phyloP scores from a whole-genome alignment of 2,329 filamentous ascomycete species.

The Pseudofabraea citricarpa region DNA sequence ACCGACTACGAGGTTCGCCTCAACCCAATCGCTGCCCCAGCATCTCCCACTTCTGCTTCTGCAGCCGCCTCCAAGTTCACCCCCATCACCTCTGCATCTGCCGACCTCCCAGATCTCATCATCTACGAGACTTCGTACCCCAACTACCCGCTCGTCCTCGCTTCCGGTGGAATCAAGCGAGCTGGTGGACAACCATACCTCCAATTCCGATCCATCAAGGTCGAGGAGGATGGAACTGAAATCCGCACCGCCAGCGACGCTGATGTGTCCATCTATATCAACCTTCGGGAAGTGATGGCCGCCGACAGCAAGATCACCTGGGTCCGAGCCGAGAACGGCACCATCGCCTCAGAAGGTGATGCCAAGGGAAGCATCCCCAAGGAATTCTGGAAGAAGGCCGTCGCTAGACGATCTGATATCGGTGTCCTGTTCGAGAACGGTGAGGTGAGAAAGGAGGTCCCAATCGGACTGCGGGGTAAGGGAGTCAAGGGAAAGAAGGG shows the following conservation, averaged over 20 bases:
- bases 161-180: slow-evolving; percentile 34
- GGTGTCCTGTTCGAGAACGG: slow-evolving; percentile 39
- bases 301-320: slow-evolving; percentile 30
- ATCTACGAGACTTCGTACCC: slow-evolving; percentile 41
- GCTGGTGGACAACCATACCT: slow-evolving; percentile 33
- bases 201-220: slow-evolving; percentile 26
- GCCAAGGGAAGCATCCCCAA: slow-evolving; percentile 25
- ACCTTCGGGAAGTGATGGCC: slow-evolving; percentile 31
- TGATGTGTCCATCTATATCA: slow-evolving; percentile 38
- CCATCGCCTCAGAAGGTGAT: slow-evolving; percentile 30
- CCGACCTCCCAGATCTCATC: slow-evolving; percentile 36
- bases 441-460: slow-evolving; percentile 37
- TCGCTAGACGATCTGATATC: slow-evolving; percentile 36
- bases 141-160: slow-evolving; percentile 38
- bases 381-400: slow-evolving; percentile 36
- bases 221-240: slow-evolving; percentile 26
- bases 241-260: slow-evolving; percentile 27
- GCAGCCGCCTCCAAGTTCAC: slow-evolving; percentile 22
- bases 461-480: slow-evolving; percentile 35
- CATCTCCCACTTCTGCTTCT: slow-evolving; percentile 12
- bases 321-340: slow-evolving; percentile 32
- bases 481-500: slow-evolving; percentile 32
- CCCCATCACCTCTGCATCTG: slow-evolving; percentile 27
- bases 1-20: slow-evolving; percentile 33
- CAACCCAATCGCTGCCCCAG: slow-evolving; percentile 13